phyloP scores from a whole-genome alignment of 805 yeast species.

The Citeromyces matritensis region DNA sequence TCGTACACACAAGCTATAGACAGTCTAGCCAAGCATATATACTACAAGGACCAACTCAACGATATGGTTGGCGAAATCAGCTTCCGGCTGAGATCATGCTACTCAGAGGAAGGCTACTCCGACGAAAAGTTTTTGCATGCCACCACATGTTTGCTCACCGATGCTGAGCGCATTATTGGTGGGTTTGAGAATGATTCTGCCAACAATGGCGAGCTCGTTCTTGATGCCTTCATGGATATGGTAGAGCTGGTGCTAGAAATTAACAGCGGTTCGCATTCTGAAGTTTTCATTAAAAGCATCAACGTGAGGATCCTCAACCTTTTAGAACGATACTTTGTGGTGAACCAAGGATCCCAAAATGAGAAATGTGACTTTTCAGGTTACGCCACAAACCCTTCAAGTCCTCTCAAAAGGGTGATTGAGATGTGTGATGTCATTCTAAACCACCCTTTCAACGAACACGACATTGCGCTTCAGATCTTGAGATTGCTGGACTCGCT shows the following conservation, averaged over 20 bases:
- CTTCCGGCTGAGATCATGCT: constrained; percentile 20
- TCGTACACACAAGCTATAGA: constrained; percentile 45
- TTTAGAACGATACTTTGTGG: no score
- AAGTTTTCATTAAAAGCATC: no score
- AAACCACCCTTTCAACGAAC: no score
- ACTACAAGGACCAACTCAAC: constrained; percentile 74
- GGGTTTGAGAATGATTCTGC: constrained; percentile 10
- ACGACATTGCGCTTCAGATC: no score
- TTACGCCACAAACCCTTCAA: no score
- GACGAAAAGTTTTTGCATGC: background rate
- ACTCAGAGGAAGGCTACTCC: constrained; percentile 2
- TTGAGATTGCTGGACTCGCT: no score
- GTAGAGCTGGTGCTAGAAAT: background rate
- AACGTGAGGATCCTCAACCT: no score
- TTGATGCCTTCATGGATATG: constrained; percentile 1
- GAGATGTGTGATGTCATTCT: no score
- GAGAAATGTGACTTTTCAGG: no score
- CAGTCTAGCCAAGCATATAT: constrained; percentile 61
- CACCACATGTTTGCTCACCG: constrained; percentile 5
- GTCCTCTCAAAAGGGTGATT: no score
- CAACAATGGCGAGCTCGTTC: constrained; percentile 4
- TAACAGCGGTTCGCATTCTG: no score
- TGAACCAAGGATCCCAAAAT: no score
- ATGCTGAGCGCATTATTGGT: constrained; percentile 11
- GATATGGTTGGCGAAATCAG: constrained; percentile 68